Evolutionary conservation across 2,329 filamentous ascomycete species (phyloP), one percentile per base, ranked within the genome.

Genomic region (Celoporthe dispersa): DNA sequence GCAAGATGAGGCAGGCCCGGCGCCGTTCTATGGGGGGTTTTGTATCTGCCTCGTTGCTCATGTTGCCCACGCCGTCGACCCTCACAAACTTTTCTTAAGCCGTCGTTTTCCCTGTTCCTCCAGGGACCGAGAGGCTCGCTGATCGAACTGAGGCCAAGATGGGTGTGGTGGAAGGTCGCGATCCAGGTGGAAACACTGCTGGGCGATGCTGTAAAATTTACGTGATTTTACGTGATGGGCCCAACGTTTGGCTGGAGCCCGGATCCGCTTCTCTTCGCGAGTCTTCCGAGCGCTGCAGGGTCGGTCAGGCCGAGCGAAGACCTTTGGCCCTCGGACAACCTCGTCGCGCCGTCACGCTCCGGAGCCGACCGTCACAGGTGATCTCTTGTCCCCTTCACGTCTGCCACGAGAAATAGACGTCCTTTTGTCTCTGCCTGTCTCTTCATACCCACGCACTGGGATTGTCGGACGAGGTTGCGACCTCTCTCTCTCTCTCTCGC

Each of bases 1-100:
- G 22, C 7, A 48, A n/a, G 44, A n/a, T 11, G 39, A 28, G 35
- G 25, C 1, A n/a, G 28, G 41, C 19, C 41, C 51, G 62, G 41
- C 28, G 62, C 14, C 22, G 44, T 48, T 28, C 35, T 41, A 64
- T 16, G 14, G 25, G n/a, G 25, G 16, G 12, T 25, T 22, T 64
- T 51, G 51, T 64, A 64, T 22, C 28, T 51, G 25, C 37, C n/a
- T 33, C 62, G n/a, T 51, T 51, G 25, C 37, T 33, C 62, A 35
- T 35, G 25, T 33, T 33, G 39, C 16, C n/a, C 25, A 12, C 62
- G 62, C 51, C 37, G 41, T 22, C 9, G 25, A 64, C 39, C 62
- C 28, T 51, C 62, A 64, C 31, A 28, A 64, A 28, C 41, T 44
- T 22, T 64, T 64, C n/a, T 64, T 64, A 48, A 64, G 62, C 62